phyloP scores from a whole-genome alignment of 768 basidiomycete genomes.

The Saitozyma sp. region DNA sequence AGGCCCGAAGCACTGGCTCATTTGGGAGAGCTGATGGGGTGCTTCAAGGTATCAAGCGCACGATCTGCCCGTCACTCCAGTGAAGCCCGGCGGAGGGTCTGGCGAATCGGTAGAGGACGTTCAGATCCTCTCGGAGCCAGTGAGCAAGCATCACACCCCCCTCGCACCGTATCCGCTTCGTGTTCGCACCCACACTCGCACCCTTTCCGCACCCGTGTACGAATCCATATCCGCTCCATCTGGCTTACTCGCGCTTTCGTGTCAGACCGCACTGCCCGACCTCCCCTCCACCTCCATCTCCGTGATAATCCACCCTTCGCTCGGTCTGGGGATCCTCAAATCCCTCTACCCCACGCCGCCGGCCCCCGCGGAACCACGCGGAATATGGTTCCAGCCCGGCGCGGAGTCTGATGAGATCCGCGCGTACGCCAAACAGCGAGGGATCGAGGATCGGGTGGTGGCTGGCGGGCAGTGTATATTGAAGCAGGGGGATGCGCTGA shows the following conservation, averaged over 20 bases:
- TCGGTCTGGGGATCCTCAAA: slow-evolving; percentile 35
- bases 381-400: slow-evolving; percentile 87
- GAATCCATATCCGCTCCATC: neutral
- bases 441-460: slow-evolving; percentile 67
- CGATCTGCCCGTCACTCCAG: slow-evolving; percentile 34
- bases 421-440: slow-evolving; percentile 66
- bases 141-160: slow-evolving; percentile 13
- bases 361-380: slow-evolving; percentile 56
- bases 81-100: slow-evolving; percentile 21
- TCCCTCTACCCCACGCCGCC: slow-evolving; percentile 28
- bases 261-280: slow-evolving; percentile 23
- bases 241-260: neutral
- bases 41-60: slow-evolving; percentile 28
- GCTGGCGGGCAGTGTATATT: slow-evolving; percentile 81
- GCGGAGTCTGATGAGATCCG: slow-evolving; percentile 69
- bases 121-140: slow-evolving; percentile 21
- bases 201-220: neutral
- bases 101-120: slow-evolving; percentile 32
- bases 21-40: too few relatives aligned
- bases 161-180: neutral
- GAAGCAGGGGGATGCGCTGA: slow-evolving; percentile 64
- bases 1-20: too few relatives aligned
- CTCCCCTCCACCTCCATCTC: slow-evolving; percentile 41
- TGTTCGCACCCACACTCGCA: neutral
- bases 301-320: slow-evolving; percentile 39